phyloP scores from a whole-genome alignment of 2,329 filamentous ascomycete species.

The Colletotrichum simmondsii region DNA sequence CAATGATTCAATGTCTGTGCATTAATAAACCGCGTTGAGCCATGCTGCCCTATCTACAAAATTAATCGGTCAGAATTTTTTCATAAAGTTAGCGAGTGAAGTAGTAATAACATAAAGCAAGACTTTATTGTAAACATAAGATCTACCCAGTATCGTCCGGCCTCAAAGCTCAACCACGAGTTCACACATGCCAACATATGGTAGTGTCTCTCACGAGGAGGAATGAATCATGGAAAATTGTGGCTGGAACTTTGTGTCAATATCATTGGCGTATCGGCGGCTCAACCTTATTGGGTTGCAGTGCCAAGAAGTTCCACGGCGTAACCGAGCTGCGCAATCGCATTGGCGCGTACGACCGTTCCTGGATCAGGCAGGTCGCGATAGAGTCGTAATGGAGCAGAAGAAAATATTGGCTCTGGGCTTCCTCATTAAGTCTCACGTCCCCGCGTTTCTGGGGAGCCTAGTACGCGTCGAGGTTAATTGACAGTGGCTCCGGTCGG shows the following conservation, averaged over 20 bases:
- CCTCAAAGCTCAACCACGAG: neutral
- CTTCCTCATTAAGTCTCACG: constrained; percentile 24
- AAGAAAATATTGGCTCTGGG: neutral
- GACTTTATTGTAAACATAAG: too few species aligned
- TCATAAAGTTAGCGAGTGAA: too few species aligned
- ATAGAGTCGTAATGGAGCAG: neutral
- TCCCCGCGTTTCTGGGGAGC: constrained; percentile 1
- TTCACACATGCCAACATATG: neutral
- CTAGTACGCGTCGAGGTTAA: neutral
- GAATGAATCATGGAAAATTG: neutral
- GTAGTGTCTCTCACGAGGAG: neutral
- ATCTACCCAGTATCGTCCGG: too few species aligned
- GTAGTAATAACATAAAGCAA: too few species aligned
- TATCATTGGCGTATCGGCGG: constrained; percentile 7
- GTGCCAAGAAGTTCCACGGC: constrained; percentile 14
- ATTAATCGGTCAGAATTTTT: too few species aligned
- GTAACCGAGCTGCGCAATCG: neutral
- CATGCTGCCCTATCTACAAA: neutral
- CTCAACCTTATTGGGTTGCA: neutral
- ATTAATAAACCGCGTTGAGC: neutral
- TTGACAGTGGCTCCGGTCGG: neutral
- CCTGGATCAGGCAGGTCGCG: constrained; percentile 24
- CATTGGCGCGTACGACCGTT: constrained; percentile 17
- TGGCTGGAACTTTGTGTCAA: neutral
- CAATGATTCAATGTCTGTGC: neutral